Conservation (phyloP, 2,329 filamentous ascomycete species). For the Cercospora berteroae region DNA sequence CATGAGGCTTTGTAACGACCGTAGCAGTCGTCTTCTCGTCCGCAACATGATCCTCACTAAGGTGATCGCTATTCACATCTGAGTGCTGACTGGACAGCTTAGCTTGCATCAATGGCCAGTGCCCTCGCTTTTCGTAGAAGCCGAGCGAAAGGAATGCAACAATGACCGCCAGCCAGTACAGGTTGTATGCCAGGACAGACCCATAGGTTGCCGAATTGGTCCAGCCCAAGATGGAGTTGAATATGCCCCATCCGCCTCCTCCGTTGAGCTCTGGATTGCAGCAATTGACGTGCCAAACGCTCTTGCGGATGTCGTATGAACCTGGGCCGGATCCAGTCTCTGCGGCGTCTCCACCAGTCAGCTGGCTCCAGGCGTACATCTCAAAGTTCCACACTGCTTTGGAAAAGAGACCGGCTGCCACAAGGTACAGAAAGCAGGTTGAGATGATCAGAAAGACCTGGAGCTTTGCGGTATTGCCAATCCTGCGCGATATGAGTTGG, state of each 20-base stretch:
- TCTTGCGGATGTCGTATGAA: slow-evolving; percentile 74
- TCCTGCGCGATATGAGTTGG: slow-evolving; percentile 40
- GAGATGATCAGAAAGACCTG: slow-evolving; percentile 79
- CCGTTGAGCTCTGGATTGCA: slow-evolving; percentile 72
- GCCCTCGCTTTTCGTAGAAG: slow-evolving; percentile 61
- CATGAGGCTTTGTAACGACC: slow-evolving; percentile 7
- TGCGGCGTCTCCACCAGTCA: slow-evolving; percentile 61
- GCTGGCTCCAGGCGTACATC: slow-evolving; percentile 63
- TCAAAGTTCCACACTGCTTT: slow-evolving; percentile 74
- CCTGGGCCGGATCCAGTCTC: slow-evolving; percentile 67
- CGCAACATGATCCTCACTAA: slow-evolving; percentile 23
- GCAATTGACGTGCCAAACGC: slow-evolving; percentile 83
- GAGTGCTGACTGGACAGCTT: slow-evolving; percentile 21
- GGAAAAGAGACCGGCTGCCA: slow-evolving; percentile 79
- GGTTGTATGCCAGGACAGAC: slow-evolving; percentile 80
- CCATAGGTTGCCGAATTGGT: slow-evolving; percentile 84
- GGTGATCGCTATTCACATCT: slow-evolving; percentile 24
- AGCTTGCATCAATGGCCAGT: slow-evolving; percentile 46
- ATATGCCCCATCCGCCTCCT: slow-evolving; percentile 79
- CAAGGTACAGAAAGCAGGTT: slow-evolving; percentile 79
- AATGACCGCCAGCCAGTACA: slow-evolving; percentile 79
- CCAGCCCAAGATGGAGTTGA: slow-evolving; percentile 85
- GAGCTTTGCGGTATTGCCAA: slow-evolving; percentile 63
- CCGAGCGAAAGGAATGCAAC: slow-evolving; percentile 62
- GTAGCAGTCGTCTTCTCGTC: slow-evolving; percentile 24